Conservation (phyloP, 1,284 basidiomycete genomes). For the Papiliotrema nemorosa region DNA sequence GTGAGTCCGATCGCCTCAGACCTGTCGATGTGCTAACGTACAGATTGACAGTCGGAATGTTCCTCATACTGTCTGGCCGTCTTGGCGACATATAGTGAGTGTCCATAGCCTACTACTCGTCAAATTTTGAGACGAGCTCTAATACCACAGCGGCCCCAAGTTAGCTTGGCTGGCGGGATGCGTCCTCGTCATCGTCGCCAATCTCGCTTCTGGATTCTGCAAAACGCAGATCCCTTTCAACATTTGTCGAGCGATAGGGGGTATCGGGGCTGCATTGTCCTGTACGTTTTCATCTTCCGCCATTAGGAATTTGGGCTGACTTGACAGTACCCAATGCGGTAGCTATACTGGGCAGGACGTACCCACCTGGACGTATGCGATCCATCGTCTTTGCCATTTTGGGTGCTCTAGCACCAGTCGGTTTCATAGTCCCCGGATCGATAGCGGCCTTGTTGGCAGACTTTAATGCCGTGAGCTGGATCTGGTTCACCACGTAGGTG, state of each 20-base stretch:
- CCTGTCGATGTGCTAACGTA: background rate
- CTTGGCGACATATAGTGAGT: constrained; percentile 30
- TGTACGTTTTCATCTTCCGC: constrained; percentile 6
- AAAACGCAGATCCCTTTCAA: constrained; percentile 21
- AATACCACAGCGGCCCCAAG: constrained; percentile 16
- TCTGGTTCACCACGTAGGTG: constrained; percentile 30
- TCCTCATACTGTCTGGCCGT: constrained; percentile 25
- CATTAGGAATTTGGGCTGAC: too few relatives aligned
- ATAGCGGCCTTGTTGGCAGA: constrained; percentile 21
- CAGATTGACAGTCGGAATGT: constrained; percentile 30
- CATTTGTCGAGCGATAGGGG: constrained; percentile 26
- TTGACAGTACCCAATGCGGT: constrained; percentile 25
- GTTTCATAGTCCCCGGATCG: constrained; percentile 26
- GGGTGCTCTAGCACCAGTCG: constrained; percentile 28
- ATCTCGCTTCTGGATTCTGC: constrained; percentile 23
- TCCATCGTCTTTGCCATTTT: constrained; percentile 28
- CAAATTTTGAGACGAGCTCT: background rate
- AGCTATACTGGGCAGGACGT: constrained; percentile 27
- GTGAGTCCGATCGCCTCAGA: constrained; percentile 3
- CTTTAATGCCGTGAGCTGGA: constrained; percentile 18
- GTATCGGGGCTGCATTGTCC: constrained; percentile 28
- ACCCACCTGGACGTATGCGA: constrained; percentile 21
- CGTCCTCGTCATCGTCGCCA: constrained; percentile 12
- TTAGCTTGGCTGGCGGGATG: constrained; percentile 12
- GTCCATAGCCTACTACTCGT: background rate